Percentiles rank a stretch among this genome's conserved stretches.
These are phyloP conservation scores for Euphorbia peplus DNA, from an alignment of 345 rosid species.

Conservation along the genomic window DNA sequence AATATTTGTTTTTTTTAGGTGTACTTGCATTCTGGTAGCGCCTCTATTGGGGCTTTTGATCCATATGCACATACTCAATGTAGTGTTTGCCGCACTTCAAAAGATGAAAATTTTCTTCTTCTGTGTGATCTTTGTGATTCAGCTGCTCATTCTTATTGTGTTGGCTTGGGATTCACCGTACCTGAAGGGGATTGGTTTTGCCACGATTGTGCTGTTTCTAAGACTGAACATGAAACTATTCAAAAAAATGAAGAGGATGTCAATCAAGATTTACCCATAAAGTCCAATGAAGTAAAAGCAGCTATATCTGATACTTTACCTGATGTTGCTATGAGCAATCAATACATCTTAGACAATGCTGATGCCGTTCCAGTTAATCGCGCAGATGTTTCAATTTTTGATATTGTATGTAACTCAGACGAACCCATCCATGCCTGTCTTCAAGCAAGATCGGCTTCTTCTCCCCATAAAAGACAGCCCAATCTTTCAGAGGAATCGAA, in stretches of 20 bases:
- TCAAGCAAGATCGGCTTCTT: not conserved
- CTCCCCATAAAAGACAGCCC: not conserved
- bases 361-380: not conserved
- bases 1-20: constrained; percentile 36
- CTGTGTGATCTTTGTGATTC: constrained; percentile 62
- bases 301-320: not conserved
- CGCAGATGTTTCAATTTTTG: constrained; percentile 29
- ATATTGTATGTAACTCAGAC: constrained; percentile 31
- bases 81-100: constrained; percentile 29
- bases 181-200: constrained; percentile 76
- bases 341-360: constrained; percentile 9
- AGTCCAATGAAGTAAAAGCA: not conserved
- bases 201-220: constrained; percentile 46
- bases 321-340: not conserved
- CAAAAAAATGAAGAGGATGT: constrained; percentile 22
- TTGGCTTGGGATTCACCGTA: constrained; percentile 48
- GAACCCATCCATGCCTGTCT: not conserved
- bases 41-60: constrained; percentile 28
- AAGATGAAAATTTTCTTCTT: constrained; percentile 42
- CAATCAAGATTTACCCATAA: not conserved
- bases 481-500: constrained; percentile 14
- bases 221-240: constrained; percentile 35
- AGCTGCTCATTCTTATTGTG: constrained; percentile 57
- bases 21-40: constrained; percentile 33
- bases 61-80: constrained; percentile 44